Evolutionary conservation across 2,329 filamentous ascomycete species (phyloP).

Genomic region (Talaromyces sp.): DNA sequence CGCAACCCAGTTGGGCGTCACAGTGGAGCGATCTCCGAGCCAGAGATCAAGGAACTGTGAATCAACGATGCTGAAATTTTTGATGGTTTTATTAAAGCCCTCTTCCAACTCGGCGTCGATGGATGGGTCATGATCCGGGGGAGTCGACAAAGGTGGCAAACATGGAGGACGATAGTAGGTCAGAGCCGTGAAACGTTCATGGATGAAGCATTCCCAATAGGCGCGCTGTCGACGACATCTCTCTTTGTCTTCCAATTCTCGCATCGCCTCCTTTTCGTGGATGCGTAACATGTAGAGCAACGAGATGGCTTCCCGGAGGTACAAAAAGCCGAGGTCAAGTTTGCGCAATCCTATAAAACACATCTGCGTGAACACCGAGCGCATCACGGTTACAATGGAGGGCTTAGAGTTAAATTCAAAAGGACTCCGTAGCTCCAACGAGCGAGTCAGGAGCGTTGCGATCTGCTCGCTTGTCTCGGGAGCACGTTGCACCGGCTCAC

Average conservation of each 20-base stretch:
- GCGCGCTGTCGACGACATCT: conserved; percentile 44
- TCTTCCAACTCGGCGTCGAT: conserved; percentile 38
- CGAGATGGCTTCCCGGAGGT: conserved; percentile 48
- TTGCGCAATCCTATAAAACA: conserved; percentile 47
- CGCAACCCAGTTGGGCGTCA: conserved; percentile 43
- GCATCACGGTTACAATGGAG: conserved; percentile 46
- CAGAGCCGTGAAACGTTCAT: conserved; percentile 54
- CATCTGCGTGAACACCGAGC: conserved; percentile 51
- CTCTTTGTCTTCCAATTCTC: conserved; percentile 31
- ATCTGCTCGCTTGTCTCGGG: conserved; percentile 26
- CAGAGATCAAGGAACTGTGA: conserved; percentile 42
- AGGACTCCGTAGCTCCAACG: conserved; percentile 33
- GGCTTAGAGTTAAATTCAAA: conserved; percentile 36
- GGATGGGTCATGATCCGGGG: conserved; percentile 38
- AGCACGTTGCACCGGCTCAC: conserved; percentile 16
- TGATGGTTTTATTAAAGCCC: conserved; percentile 43
- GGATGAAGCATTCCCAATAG: conserved; percentile 54
- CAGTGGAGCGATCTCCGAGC: conserved; percentile 35
- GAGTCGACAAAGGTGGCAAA: conserved; percentile 34
- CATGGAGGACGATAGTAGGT: conserved; percentile 45
- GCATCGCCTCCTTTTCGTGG: conserved; percentile 35
- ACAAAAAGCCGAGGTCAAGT: conserved; percentile 47
- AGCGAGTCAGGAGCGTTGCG: conserved; percentile 27
- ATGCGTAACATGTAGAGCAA: conserved; percentile 44
- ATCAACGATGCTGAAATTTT: conserved; percentile 43